Percentiles rank a stretch among this genome's conserved stretches.
Conservation (phyloP, 768 basidiomycete species). For the Lactarius pseudohatsudake region DNA sequence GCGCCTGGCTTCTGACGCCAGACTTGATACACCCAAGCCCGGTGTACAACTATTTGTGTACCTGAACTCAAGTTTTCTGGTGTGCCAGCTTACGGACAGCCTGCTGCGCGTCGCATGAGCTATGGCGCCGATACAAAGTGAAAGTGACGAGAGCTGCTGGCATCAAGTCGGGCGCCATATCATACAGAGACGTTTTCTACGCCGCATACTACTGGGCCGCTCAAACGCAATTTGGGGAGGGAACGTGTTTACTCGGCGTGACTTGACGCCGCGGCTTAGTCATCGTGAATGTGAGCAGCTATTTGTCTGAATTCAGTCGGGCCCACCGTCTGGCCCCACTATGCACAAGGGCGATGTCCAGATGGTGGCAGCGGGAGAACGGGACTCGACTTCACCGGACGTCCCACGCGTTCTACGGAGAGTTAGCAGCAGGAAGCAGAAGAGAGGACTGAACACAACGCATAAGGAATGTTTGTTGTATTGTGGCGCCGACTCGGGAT, state of each 20-base stretch:
- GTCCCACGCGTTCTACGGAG: not conserved
- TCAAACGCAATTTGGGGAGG: not conserved
- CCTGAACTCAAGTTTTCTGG: not conserved
- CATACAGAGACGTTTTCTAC: not conserved
- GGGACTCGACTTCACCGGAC: not conserved
- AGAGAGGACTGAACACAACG: not conserved
- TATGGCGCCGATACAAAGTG: not conserved
- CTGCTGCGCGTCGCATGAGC: not conserved
- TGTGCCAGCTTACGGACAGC: not conserved
- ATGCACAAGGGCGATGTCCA: not conserved
- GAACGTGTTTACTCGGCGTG: not conserved
- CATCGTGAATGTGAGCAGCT: not conserved
- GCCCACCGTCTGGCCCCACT: not conserved
- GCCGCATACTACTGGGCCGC: not conserved
- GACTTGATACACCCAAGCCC: not conserved
- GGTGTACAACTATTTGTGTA: not conserved
- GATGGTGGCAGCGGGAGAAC: not conserved
- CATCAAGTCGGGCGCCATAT: not conserved
- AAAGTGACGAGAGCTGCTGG: not conserved
- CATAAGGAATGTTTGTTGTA: not conserved
- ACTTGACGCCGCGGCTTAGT: not conserved
- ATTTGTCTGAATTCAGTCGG: not conserved
- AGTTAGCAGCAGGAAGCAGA: not conserved
- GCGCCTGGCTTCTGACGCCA: not conserved
- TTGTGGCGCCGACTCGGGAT: conserved; percentile 1